Conservation (phyloP, 176 grass and related monocot genomes). For the Puccinellia tenuiflora region DNA sequence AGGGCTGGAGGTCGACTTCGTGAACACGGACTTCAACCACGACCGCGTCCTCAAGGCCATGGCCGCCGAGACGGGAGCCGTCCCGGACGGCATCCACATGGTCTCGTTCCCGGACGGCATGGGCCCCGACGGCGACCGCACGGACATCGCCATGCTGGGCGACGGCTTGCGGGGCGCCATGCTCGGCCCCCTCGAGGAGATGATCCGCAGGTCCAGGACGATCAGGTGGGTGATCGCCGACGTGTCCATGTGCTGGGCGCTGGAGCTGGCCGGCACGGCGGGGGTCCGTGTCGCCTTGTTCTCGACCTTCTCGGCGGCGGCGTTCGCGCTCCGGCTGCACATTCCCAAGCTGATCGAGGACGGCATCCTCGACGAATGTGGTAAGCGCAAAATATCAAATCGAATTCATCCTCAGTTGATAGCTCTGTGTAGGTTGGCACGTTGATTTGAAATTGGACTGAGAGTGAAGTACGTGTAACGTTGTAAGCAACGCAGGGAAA, state of each 20-base stretch:
- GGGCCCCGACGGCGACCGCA: constrained; percentile 44
- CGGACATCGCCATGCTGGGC: constrained; percentile 24
- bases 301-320: constrained; percentile 19
- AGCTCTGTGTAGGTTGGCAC: not conserved
- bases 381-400: constrained; percentile 17
- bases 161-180: constrained; percentile 24
- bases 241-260: constrained; percentile 34
- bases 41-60: constrained; percentile 24
- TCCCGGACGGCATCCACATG: constrained; percentile 40
- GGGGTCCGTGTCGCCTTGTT: constrained; percentile 34
- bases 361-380: constrained; percentile 42
- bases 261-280: constrained; percentile 15
- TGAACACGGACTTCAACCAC: constrained; percentile 51
- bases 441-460: not conserved
- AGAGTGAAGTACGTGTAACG: not conserved
- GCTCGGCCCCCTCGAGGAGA: constrained; percentile 23
- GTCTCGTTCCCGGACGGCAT: constrained; percentile 59
- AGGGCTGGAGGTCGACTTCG: constrained; percentile 24
- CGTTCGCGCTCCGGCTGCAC: constrained; percentile 10
- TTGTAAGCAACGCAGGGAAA: not conserved
- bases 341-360: constrained; percentile 41
- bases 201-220: constrained; percentile 32
- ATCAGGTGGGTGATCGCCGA: constrained; percentile 60
- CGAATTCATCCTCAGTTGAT: no score
- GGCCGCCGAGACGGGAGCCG: constrained; percentile 11